Percentiles rank a stretch among this genome's conserved stretches.
Conservation (phyloP, 1,284 basidiomycete genomes). For the Austroboletus novae-zelandiae region DNA sequence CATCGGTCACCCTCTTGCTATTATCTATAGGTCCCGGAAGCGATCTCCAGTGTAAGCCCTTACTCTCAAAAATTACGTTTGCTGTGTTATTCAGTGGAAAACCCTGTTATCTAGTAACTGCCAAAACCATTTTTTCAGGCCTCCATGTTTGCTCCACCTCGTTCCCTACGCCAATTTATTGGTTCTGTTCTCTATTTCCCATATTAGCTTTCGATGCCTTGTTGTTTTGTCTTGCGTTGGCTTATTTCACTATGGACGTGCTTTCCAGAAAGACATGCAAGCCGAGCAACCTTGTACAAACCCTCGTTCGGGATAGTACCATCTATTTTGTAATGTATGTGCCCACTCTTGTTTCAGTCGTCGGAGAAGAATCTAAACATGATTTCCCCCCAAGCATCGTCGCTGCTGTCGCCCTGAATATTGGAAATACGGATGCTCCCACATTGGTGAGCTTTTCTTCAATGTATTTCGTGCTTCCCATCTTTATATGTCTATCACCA, state of each 20-base stretch:
- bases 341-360: no score
- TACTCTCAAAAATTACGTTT: not conserved
- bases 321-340: slow-evolving; percentile 22
- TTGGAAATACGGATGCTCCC: not conserved
- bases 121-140: not conserved
- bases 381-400: not conserved
- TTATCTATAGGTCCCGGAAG: slow-evolving; percentile 12
- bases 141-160: slow-evolving; percentile 4
- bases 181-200: slow-evolving; percentile 6
- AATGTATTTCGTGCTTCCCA: no score
- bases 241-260: slow-evolving; percentile 5
- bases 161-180: not conserved
- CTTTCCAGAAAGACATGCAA: not conserved
- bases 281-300: slow-evolving; percentile 11
- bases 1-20: slow-evolving; percentile 9
- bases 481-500: not conserved
- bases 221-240: slow-evolving; percentile 13
- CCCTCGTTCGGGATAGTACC: slow-evolving; percentile 19
- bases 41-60: slow-evolving; percentile 3
- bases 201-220: slow-evolving; percentile 13
- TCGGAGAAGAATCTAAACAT: no score
- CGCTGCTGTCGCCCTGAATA: not conserved
- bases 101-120: no score
- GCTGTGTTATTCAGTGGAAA: not conserved
- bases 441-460: no score